Base-by-base conservation (phyloP, 2,329 filamentous ascomycete species). In the Sphaceloma murrayae region DNA sequence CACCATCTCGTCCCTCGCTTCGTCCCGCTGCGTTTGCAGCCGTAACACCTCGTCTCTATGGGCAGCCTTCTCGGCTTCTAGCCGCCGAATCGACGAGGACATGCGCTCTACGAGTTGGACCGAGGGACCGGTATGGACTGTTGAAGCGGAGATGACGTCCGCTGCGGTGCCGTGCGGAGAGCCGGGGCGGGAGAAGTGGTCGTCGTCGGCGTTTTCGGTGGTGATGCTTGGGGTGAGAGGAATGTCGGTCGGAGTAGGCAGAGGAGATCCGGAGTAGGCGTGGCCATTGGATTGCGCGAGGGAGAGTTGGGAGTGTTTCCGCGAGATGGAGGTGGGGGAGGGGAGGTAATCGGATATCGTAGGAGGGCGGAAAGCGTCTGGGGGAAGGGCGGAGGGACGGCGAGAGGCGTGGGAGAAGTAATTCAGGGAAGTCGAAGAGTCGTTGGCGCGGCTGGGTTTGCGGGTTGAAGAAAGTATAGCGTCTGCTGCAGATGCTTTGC, bases 81-180 rank as follows among this genome's bases (percentile, higher is more conserved):
- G 70, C 4, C 89, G 78, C 7, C 91, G 82, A 33, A 98, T 88
- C 0, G 87, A 85, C 2, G 88, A 85, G 57, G 85, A 93, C 85
- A 98, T 94, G 43, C 89, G 78, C 65, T 96, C 91, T 11, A 98
- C 88, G 1, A 98, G 75, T 63, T 96, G 89, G 1, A 98, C 89
- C 0, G 83, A 89, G 0, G 91, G 91, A 0, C 91, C 91, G 0
- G 89, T 88, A 0, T 81, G 89, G 6, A 86, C 82, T 0, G 89
- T 95, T 1, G 87, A 94, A 10, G 57, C 59, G 46, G 52, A 55
- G 33, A 62, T 52, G 38, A 63, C 53, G 47, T 63, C 60, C 22
- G 87, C 82, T 48, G 84, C 74, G 5, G 82, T 77, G 47, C 80
- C 78, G 29, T 78, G 77, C 1, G 80, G 80, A 2, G 78, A 82